Evolutionary conservation across 768 basidiomycete species (phyloP), one percentile per base, ranked within the genome.

Genomic region (Psilocybe sp.): DNA sequence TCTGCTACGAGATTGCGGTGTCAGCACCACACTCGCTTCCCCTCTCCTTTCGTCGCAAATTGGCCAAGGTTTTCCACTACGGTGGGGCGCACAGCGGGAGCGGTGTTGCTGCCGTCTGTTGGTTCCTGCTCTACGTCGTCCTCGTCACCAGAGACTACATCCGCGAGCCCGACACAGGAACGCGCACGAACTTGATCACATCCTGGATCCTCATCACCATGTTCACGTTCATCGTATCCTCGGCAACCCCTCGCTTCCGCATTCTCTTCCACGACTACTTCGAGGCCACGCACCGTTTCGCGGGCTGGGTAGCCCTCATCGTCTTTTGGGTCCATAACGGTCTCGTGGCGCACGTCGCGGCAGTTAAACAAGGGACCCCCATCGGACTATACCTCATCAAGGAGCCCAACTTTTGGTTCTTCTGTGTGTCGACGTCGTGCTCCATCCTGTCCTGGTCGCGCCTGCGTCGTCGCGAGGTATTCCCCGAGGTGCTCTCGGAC

Each of bases 11-110:
- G 40, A 69, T 80, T 23, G 75, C 71, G 56, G 52, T 73, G 60
- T 58, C 66, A 54, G 58, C 73, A 54, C 62, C 67, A 53, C 74
- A 66, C 40, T 64, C 63, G 54, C 65, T 54, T 55, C 79, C 63
- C 13, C 54, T 68, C 52, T 73, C 69, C 64, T 60, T 81, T 46
- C 73, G 80, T 12, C 69, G 74, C 10, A 58, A 70, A 28, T 66
- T 72, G 28, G 79, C 78, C 8, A 71, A 76, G 42, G 76, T 81
- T 1, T 82, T 77, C 52, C 75, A 77, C 50, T 78, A 78, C 51
- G 80, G 79, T 31, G 80, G 80, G 55, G 75, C 75, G 10, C 80
- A 82, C 57, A 78, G 76, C 44, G 79, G 79, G 12, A 69, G 72
- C 46, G 79, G 75, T 2, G 69, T 75, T 9, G 75, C 79, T n/a